A percentile compares a stretch with the other conserved stretches of the same genome.
Evolutionary conservation across 2,329 filamentous ascomycete genomes (phyloP).

Genomic region (Trichoderma lentiforme): DNA sequence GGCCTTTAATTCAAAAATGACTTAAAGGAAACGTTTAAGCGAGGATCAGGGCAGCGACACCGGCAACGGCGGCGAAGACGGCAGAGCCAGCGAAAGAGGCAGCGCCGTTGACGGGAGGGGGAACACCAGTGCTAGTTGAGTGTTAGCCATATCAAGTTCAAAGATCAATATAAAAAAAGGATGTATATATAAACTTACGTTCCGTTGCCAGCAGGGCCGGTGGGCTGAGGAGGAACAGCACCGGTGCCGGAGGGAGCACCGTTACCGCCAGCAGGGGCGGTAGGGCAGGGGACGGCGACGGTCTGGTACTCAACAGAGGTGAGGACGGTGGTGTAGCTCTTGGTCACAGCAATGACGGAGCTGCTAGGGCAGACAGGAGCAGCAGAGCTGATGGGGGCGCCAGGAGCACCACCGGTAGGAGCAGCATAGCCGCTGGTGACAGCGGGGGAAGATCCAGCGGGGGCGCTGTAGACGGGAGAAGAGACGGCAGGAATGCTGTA

Average conservation of each 20-base stretch:
- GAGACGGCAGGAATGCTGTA: constrained; percentile 50
- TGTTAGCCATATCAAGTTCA: constrained; percentile 1
- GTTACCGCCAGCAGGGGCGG: constrained; percentile 26
- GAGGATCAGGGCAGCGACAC: constrained; percentile 52
- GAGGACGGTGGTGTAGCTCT: constrained; percentile 54
- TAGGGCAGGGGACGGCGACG: constrained; percentile 43
- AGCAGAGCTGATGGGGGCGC: constrained; percentile 5
- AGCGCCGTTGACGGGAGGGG: constrained; percentile 48
- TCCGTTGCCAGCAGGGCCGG: constrained; percentile 38
- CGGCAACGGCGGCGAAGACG: constrained; percentile 53
- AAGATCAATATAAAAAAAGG: background rate
- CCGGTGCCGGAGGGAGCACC: constrained; percentile 36
- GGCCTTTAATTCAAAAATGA: constrained; percentile 35
- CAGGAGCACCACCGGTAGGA: constrained; percentile 12
- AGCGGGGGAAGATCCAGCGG: constrained; percentile 3
- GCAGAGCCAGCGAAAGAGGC: constrained; percentile 52
- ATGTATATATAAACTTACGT: constrained; percentile 22
- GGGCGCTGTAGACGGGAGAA: constrained; percentile 25
- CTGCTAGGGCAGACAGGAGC: constrained; percentile 28
- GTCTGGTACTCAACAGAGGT: constrained; percentile 54
- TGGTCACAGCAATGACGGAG: constrained; percentile 52
- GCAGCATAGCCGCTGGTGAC: constrained; percentile 20
- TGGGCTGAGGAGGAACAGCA: constrained; percentile 39
- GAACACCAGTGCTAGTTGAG: constrained; percentile 20
- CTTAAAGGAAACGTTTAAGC: constrained; percentile 46